Base-by-base conservation (phyloP, 331 rosid species). In the Cydonia oblonga region DNA sequence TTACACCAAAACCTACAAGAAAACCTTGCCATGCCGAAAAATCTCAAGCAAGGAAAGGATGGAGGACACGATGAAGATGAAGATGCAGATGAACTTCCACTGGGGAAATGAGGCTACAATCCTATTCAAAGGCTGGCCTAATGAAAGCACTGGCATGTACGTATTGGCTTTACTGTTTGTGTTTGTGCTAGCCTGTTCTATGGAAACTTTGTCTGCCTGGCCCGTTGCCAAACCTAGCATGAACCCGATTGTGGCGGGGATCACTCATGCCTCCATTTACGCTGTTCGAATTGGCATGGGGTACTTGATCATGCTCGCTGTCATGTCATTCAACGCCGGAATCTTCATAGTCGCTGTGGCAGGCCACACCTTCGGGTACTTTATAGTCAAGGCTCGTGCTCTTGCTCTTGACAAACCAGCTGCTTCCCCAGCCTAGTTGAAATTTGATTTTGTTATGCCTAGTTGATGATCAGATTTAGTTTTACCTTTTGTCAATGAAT, bases 271-370 rank as follows among this genome's bases (percentile, higher is more conserved):
- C 12, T 1, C 1, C 13, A 18, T 84, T 25, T 53, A 84, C 64
- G 63, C 82, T 11, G 20, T 89, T 73, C 87, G 87, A 0, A 81
- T 78, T 9, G 46, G 80, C 30, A 81, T 89, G 53, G 9, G 44
- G 59, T 91, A 89, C 85, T 76, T 89, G 58, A 77, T 91, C 2
- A 91, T 91, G 97, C 87, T 89, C 44, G 69, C 91, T 5, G 87
- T 91, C 28, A 91, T 91, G 97, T 87, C 97, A 66, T 87, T 87
- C 75, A 91, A 91, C 12, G 30, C 28, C 1, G 88, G 96, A 44
- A 80, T 91, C 73, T 87, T 91, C 71, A 74, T 91, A n/a, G 90
- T 88, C 6, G 97, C 90, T 1, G 76, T 91, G 38, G 49, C 72
- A 2, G 93, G 97, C 14, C 97, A 91, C 53, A 15, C 87, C 20